These are phyloP conservation scores for Pleurotus pulmonarius DNA, from an alignment of 768 basidiomycete species.

Conservation along the genomic window DNA sequence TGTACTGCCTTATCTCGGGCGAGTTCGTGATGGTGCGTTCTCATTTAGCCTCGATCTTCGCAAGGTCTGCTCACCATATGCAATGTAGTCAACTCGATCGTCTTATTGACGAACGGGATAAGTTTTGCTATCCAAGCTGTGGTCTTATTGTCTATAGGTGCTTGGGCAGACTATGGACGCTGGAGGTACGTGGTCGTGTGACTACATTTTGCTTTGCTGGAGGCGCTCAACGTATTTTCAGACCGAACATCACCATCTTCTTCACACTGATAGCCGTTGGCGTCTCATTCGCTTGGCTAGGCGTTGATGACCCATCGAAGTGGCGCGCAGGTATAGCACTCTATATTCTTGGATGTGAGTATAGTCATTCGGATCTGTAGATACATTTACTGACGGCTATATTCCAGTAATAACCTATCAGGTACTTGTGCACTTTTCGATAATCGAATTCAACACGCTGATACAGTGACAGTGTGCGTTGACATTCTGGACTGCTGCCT, in stretches of 20 bases:
- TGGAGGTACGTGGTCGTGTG: slow-evolving; percentile 49
- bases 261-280: slow-evolving; percentile 65
- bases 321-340: slow-evolving; percentile 61
- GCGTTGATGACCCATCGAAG: slow-evolving; percentile 58
- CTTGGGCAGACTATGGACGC: slow-evolving; percentile 80
- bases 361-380: neutral
- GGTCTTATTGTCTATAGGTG: slow-evolving; percentile 61
- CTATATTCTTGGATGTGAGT: slow-evolving; percentile 63
- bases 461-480: slow-evolving; percentile 46
- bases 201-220: neutral
- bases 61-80: neutral
- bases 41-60: neutral
- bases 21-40: slow-evolving; percentile 52
- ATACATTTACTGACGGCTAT: neutral
- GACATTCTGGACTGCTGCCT: slow-evolving; percentile 84
- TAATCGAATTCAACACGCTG: neutral
- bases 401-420: slow-evolving; percentile 67
- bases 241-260: slow-evolving; percentile 75
- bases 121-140: slow-evolving; percentile 75
- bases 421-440: slow-evolving; percentile 21
- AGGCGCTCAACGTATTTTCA: slow-evolving; percentile 16
- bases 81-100: slow-evolving; percentile 65
- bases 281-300: slow-evolving; percentile 77
- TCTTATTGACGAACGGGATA: slow-evolving; percentile 75
- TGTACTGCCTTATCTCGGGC: slow-evolving; percentile 64